These are phyloP conservation scores for Rhododendron molle DNA, from an alignment of 148 eudicot species.

Conservation along the genomic window DNA sequence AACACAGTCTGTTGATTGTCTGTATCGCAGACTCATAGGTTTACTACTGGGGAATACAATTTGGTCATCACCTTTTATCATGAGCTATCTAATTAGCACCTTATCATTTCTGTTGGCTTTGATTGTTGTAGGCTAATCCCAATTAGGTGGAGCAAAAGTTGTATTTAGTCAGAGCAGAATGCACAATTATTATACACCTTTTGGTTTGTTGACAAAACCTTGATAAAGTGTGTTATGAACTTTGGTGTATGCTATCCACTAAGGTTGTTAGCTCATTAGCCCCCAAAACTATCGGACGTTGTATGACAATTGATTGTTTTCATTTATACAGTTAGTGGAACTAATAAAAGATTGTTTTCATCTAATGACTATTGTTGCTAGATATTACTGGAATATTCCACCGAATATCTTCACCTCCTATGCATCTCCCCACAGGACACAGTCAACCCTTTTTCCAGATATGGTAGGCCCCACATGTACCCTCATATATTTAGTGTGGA, in stretches of 20 bases:
- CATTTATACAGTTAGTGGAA: not conserved
- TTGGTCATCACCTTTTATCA: not conserved
- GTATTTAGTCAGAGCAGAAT: not conserved
- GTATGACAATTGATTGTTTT: not conserved
- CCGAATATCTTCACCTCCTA: not conserved
- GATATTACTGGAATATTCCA: not conserved
- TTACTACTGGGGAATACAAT: not conserved
- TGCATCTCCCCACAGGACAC: not conserved
- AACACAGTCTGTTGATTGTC: not conserved
- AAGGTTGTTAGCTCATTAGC: not conserved
- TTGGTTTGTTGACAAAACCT: not conserved
- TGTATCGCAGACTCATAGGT: not conserved
- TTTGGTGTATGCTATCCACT: not conserved
- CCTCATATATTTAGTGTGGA: not conserved
- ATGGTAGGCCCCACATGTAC: not conserved
- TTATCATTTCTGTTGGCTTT: not conserved
- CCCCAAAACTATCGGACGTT: not conserved
- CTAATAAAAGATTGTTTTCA: not conserved
- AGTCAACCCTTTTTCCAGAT: not conserved
- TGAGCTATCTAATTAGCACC: not conserved
- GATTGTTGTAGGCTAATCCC: not conserved
- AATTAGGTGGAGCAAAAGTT: not conserved
- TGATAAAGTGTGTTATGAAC: not conserved
- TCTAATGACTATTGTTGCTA: not conserved
- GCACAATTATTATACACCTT: not conserved